Evolutionary conservation across 257 asterid species (phyloP).

Genomic region (Capsicum chinense): DNA sequence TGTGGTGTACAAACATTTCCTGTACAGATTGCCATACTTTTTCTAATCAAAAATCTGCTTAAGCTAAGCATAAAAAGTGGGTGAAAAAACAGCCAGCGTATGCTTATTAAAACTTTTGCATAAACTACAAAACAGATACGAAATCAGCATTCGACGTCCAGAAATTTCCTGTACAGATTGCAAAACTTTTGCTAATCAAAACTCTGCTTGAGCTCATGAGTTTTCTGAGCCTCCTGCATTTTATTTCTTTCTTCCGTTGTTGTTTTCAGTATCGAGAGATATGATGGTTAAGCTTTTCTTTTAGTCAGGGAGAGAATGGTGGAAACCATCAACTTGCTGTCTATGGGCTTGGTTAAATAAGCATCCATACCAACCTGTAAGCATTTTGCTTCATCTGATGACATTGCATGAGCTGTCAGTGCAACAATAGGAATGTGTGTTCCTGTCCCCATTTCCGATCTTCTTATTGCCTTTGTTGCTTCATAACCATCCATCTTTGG

Average conservation of each 20-base stretch:
- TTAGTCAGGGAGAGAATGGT: constrained; percentile 77
- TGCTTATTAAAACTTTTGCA: neutral
- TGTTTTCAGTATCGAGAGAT: neutral
- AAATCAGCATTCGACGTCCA: neutral
- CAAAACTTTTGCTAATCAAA: neutral
- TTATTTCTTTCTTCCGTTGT: neutral
- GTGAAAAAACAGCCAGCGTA: neutral
- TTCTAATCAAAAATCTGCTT: neutral
- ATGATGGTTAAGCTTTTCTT: constrained; percentile 33
- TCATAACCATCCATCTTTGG: constrained; percentile 99
- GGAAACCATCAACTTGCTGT: constrained; percentile 76
- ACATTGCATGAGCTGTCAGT: constrained; percentile 95
- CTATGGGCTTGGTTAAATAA: constrained; percentile 86
- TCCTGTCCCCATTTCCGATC: constrained; percentile 61
- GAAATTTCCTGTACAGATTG: constrained; percentile 24
- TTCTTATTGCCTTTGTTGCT: constrained; percentile 86
- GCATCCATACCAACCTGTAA: constrained; percentile 98
- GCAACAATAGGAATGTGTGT: constrained; percentile 91
- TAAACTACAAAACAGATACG: neutral
- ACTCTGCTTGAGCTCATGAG: constrained; percentile 14
- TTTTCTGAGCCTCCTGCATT: neutral
- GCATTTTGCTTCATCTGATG: constrained; percentile 89
- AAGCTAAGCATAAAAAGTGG: constrained; percentile 5
- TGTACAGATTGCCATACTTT: constrained; percentile 19
- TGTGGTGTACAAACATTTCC: constrained; percentile 9